Evolutionary conservation across 208 protist genomes (phyloP).

Genomic region (Porcisia deanei): DNA sequence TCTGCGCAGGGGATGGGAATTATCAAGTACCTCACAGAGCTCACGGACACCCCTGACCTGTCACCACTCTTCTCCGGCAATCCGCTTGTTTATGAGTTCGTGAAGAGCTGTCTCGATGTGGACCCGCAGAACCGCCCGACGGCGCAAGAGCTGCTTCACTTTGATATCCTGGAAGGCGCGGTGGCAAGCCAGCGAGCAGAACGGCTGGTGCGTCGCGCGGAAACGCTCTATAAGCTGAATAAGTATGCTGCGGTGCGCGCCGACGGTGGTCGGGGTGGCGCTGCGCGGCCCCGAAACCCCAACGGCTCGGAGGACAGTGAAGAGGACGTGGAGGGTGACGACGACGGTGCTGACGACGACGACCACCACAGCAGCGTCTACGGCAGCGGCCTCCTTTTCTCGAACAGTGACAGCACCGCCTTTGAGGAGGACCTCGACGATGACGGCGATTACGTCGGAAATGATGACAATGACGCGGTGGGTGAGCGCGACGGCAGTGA

Average conservation of each 20-base stretch:
- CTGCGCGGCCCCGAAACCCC: neutral
- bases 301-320: slow-evolving; percentile 17
- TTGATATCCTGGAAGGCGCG: slow-evolving; percentile 68
- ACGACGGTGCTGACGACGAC: slow-evolving; percentile 11
- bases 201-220: slow-evolving; percentile 56
- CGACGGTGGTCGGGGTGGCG: slow-evolving; percentile 15
- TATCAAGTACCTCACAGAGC: slow-evolving; percentile 78
- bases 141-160: slow-evolving; percentile 72
- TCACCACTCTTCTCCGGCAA: slow-evolving; percentile 67
- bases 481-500: slow-evolving; percentile 20
- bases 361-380: slow-evolving; percentile 12
- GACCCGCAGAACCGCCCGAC: slow-evolving; percentile 68
- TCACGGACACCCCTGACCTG: slow-evolving; percentile 77
- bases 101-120: slow-evolving; percentile 72
- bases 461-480: slow-evolving; percentile 15
- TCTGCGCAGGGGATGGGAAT: slow-evolving; percentile 80
- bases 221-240: slow-evolving; percentile 78
- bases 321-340: neutral
- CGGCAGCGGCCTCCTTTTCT: slow-evolving; percentile 14
- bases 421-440: slow-evolving; percentile 28
- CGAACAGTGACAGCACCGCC: neutral
- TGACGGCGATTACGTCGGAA: slow-evolving; percentile 12
- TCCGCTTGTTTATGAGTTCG: slow-evolving; percentile 77
- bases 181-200: slow-evolving; percentile 56
- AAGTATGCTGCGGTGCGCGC: slow-evolving; percentile 71